Conservation (phyloP, 345 rosid genomes). For the Lenwebbia sp. region DNA sequence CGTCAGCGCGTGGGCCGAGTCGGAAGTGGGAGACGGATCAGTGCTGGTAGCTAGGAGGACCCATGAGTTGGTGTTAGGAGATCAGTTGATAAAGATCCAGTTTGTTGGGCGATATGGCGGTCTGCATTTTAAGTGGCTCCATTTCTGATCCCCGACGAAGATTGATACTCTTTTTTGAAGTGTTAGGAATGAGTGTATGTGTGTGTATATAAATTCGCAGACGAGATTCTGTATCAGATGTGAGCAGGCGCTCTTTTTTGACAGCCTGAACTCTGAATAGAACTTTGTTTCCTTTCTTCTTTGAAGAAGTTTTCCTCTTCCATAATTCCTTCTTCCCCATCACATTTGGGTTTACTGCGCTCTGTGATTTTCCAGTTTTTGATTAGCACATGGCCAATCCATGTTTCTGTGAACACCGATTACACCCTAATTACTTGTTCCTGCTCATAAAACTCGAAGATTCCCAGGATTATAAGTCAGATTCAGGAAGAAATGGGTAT, state of each 20-base stretch:
- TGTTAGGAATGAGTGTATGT: background rate
- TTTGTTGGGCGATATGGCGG: background rate
- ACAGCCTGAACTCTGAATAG: background rate
- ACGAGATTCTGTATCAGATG: background rate
- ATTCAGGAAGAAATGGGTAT: background rate
- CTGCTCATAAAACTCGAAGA: background rate
- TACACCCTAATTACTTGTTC: too few species aligned
- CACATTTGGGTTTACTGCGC: too few species aligned
- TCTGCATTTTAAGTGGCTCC: background rate
- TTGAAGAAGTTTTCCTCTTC: background rate
- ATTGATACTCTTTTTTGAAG: background rate
- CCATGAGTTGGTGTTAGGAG: background rate
- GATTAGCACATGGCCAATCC: background rate
- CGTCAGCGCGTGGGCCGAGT: constrained; percentile 12
- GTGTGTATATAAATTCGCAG: too few species aligned
- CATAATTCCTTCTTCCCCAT: background rate
- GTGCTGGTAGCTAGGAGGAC: constrained; percentile 35
- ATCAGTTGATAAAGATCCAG: background rate
- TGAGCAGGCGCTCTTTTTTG: background rate
- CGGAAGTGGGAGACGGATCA: constrained; percentile 70
- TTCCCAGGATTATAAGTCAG: background rate
- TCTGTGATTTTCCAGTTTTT: background rate
- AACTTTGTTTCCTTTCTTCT: background rate
- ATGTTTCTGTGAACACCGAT: background rate
- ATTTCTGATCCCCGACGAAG: background rate